Evolutionary conservation across 176 grass and related monocot species (phyloP).

Genomic region (Aegilops bicornis): DNA sequence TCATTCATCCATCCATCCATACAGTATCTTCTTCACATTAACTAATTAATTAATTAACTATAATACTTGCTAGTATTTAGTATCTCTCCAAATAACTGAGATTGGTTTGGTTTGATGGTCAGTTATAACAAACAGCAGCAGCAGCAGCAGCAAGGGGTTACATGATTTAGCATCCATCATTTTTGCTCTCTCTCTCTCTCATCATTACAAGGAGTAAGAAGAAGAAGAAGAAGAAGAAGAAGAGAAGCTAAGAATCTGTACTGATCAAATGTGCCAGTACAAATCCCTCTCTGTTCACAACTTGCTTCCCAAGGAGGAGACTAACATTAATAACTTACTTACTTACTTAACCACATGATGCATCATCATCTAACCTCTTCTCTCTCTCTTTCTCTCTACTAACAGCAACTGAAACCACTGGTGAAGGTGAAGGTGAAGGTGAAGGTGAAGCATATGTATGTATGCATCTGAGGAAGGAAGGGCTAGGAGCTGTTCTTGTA

Average conservation of each 20-base stretch:
- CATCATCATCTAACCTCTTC: constrained; percentile 6
- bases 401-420: not conserved
- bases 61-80: not conserved
- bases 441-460: not conserved
- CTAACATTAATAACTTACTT: not conserved
- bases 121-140: not conserved
- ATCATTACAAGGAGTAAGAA: constrained; percentile 39
- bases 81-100: constrained; percentile 40
- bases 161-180: not conserved
- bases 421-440: not conserved
- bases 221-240: constrained; percentile 22
- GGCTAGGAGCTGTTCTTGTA: constrained; percentile 27
- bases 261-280: constrained; percentile 30
- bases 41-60: not conserved
- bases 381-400: not conserved
- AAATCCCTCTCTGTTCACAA: constrained; percentile 23
- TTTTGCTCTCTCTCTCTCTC: not conserved
- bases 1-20: no score
- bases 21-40: no score
- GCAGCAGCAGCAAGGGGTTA: constrained; percentile 13
- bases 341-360: constrained; percentile 4
- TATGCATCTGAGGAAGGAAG: no score
- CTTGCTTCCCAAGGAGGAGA: not conserved
- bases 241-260: not conserved
- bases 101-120: not conserved